These are phyloP conservation scores for Cercospora berteroae DNA, from an alignment of 2,329 filamentous ascomycete genomes.

Conservation along the genomic window DNA sequence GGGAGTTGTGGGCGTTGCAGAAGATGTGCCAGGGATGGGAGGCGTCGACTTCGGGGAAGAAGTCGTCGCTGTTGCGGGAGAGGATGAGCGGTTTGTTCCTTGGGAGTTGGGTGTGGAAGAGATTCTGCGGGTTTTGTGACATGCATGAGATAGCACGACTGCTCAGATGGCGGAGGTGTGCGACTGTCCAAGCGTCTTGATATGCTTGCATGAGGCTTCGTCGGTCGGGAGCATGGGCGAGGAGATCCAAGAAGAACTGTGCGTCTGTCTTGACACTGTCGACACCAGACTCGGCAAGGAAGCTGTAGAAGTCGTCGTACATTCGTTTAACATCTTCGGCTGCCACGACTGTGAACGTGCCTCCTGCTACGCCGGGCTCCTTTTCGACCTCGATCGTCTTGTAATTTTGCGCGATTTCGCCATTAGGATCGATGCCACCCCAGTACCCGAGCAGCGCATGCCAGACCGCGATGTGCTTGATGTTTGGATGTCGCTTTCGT, in stretches of 20 bases:
- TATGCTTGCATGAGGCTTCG: slow-evolving; percentile 70
- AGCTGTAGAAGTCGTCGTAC: slow-evolving; percentile 89
- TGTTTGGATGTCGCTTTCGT: slow-evolving; percentile 63
- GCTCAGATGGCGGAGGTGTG: slow-evolving; percentile 74
- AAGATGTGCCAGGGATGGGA: slow-evolving; percentile 96
- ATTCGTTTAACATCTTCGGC: slow-evolving; percentile 71
- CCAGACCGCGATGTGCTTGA: slow-evolving; percentile 89
- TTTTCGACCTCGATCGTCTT: slow-evolving; percentile 64
- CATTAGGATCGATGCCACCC: slow-evolving; percentile 77
- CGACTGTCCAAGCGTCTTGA: slow-evolving; percentile 80
- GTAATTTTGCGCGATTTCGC: slow-evolving; percentile 73
- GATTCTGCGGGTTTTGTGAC: slow-evolving; percentile 81
- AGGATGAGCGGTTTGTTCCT: slow-evolving; percentile 70
- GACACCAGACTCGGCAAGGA: slow-evolving; percentile 70
- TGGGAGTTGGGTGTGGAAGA: slow-evolving; percentile 81
- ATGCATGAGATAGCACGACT: slow-evolving; percentile 86
- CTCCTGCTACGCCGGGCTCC: slow-evolving; percentile 57
- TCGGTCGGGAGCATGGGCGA: slow-evolving; percentile 67
- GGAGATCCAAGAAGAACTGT: slow-evolving; percentile 82
- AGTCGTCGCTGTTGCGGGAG: slow-evolving; percentile 85
- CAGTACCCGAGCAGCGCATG: slow-evolving; percentile 87
- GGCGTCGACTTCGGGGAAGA: slow-evolving; percentile 76
- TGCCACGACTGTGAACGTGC: slow-evolving; percentile 69
- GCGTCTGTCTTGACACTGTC: slow-evolving; percentile 91
- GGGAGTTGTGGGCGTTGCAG: slow-evolving; percentile 83